Percentiles rank a stretch among this genome's conserved stretches.
Evolutionary conservation across 2,329 filamentous ascomycete species (phyloP).

Genomic region (Thermoascus crustaceus): DNA sequence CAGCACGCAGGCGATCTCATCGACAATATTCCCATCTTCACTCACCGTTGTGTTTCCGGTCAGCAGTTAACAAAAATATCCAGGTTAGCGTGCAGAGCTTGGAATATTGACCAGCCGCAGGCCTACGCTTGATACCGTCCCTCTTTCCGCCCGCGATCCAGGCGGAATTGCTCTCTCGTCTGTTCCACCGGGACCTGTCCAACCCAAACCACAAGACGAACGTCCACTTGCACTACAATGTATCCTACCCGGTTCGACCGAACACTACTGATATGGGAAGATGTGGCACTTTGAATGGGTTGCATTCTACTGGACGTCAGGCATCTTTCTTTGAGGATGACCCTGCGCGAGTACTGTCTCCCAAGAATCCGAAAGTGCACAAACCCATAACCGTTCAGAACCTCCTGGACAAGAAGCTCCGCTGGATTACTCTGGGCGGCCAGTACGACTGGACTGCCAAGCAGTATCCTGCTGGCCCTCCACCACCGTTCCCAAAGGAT

Average conservation of each 20-base stretch:
- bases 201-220: conserved; percentile 75
- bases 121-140: conserved; percentile 68
- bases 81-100: background rate
- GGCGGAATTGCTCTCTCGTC: conserved; percentile 57
- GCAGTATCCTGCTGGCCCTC: conserved; percentile 60
- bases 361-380: conserved; percentile 67
- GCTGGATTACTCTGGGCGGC: conserved; percentile 90
- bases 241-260: conserved; percentile 50
- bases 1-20: conserved; percentile 10
- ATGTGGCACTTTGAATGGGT: background rate
- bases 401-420: conserved; percentile 69
- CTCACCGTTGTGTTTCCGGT: conserved; percentile 30
- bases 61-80: conserved; percentile 13
- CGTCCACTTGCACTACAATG: conserved; percentile 70
- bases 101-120: conserved; percentile 40
- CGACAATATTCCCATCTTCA: conserved; percentile 28
- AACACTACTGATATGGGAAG: background rate
- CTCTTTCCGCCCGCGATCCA: conserved; percentile 66
- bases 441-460: conserved; percentile 96
- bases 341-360: conserved; percentile 31
- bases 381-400: conserved; percentile 61
- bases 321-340: conserved; percentile 49
- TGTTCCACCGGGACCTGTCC: conserved; percentile 71
- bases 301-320: no score
- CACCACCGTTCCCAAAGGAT: conserved; percentile 67